These are phyloP conservation scores for Gymnopilus junonius DNA, from an alignment of 768 basidiomycete species.

Conservation along the genomic window DNA sequence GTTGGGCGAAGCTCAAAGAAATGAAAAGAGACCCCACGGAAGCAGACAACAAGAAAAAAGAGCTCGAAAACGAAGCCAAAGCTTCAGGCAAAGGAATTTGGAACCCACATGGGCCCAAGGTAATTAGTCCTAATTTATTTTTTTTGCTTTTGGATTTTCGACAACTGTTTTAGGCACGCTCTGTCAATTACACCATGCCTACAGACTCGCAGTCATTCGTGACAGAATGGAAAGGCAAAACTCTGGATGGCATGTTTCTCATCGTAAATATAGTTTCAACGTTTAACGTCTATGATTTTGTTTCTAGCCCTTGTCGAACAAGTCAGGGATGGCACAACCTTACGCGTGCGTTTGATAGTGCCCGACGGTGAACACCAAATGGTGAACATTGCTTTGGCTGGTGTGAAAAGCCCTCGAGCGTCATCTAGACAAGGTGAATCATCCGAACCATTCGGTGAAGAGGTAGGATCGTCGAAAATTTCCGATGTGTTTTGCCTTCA, in stretches of 20 bases:
- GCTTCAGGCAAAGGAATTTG: slow-evolving; percentile 80
- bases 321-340: slow-evolving; percentile 89
- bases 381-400: slow-evolving; percentile 83
- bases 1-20: slow-evolving; percentile 96
- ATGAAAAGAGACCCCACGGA: slow-evolving; percentile 82
- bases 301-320: slow-evolving; percentile 86
- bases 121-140: slow-evolving; percentile 26
- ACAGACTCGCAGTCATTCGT: slow-evolving; percentile 88
- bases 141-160: background rate
- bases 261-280: background rate
- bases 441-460: slow-evolving; percentile 88
- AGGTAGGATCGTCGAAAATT: slow-evolving; percentile 52
- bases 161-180: slow-evolving; percentile 55
- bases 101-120: slow-evolving; percentile 82
- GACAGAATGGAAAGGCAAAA: slow-evolving; percentile 88
- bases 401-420: slow-evolving; percentile 75
- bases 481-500: slow-evolving; percentile 20
- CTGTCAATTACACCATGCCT: slow-evolving; percentile 88
- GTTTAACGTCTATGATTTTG: slow-evolving; percentile 8
- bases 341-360: slow-evolving; percentile 87
- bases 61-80: slow-evolving; percentile 79
- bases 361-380: slow-evolving; percentile 91
- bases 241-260: slow-evolving; percentile 69
- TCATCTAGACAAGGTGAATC: slow-evolving; percentile 75
- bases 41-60: slow-evolving; percentile 72